Conservation (phyloP, 768 basidiomycete genomes). For the Sarcodon aspratus region DNA sequence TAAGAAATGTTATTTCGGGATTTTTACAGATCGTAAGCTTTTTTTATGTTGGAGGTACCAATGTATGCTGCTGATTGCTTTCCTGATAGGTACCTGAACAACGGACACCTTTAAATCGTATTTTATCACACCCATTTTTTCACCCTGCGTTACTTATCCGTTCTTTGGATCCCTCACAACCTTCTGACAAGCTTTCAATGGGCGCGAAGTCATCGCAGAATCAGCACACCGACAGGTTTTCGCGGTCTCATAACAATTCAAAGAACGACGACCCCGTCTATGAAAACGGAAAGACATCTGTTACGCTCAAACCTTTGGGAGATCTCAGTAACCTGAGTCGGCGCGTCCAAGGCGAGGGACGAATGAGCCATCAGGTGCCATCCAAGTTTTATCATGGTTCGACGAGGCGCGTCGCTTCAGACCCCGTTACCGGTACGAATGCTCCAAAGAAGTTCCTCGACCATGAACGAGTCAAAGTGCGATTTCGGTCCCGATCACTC, state of each 20-base stretch:
- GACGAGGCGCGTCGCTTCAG: background rate
- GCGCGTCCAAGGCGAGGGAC: background rate
- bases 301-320: too few relatives aligned
- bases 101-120: conserved; percentile 14
- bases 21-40: conserved; percentile 13
- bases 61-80: background rate
- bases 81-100: conserved; percentile 15
- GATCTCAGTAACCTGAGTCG: too few relatives aligned
- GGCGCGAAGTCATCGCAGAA: too few relatives aligned
- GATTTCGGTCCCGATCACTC: background rate
- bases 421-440: background rate
- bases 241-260: too few relatives aligned
- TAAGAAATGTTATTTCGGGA: conserved; percentile 7
- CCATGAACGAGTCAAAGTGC: background rate
- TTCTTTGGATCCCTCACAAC: conserved; percentile 2
- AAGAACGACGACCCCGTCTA: too few relatives aligned
- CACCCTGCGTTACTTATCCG: conserved; percentile 7
- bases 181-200: too few relatives aligned
- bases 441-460: background rate
- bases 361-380: background rate
- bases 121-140: conserved; percentile 23
- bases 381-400: background rate
- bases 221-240: too few relatives aligned
- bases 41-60: background rate
- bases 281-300: too few relatives aligned